Base-by-base conservation (phyloP, 306 rosid genomes). In the Ceratonia siliqua region DNA sequence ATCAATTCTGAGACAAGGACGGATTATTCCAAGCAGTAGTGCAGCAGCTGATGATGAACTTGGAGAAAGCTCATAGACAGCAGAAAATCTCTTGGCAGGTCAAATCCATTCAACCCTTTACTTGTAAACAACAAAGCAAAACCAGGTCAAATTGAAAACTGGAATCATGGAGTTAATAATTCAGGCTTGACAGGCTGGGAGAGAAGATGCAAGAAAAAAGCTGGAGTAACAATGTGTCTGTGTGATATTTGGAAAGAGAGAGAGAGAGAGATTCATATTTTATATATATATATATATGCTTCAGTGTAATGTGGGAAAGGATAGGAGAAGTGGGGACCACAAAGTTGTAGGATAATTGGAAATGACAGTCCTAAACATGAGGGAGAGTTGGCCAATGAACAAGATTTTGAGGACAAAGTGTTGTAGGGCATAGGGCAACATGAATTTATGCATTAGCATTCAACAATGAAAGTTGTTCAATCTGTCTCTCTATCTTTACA, bases 121-220 rank as follows among this genome's bases (percentile, higher is more conserved):
- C 56, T 79, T 62, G 81, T 88, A 86, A 77, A 87, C 84, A 79
- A 86, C 66, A 86, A 83, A 80, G 85, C 72, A 75, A n/a, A n/a
- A 72, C 22, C 72, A 35, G 28, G 66, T 71, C 68, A 61, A 52
- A 46, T 11, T 57, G 35, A 64, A 76, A 80, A 78, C 43, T 73
- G 27, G 73, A 88, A 83, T 79, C 81, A 73, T 68, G 77, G 80
- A 65, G 67, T 84, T 91, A 88, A 91, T 91, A 88, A 94, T 92
- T 94, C 87, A 80, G 86, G 75, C 70, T 72, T 88, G 96, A 92
- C 97, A 94, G 98, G 83, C 97, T 94, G 98, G 90, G 89, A 75
- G 64, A 67, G 79, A 82, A 50, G 82, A 87, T 77, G 88, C 86
- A 82, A 79, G 69, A 48, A 66, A 76, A 75, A 84, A 73, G 87